A percentile compares a stretch with the other conserved stretches of the same genome.
Conservation (phyloP, 75 land plant species). For the Pinus taeda region DNA sequence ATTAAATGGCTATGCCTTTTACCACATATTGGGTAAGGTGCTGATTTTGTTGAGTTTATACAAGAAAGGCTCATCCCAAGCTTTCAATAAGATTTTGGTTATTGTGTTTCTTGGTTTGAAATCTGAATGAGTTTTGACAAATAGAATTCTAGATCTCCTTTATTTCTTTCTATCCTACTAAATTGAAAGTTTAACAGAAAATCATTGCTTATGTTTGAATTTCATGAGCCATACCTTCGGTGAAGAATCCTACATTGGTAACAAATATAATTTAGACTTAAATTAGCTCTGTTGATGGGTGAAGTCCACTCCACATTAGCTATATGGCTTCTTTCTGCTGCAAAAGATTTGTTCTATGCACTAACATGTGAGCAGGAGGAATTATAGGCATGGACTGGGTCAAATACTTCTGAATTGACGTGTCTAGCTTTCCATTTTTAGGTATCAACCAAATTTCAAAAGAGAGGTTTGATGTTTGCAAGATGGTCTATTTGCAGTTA, state of each 20-base stretch:
- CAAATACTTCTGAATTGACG: not conserved
- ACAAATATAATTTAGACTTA: not conserved
- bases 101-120: not conserved
- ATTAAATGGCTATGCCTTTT: not conserved
- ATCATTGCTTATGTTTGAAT: not conserved
- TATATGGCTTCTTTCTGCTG: too few species aligned
- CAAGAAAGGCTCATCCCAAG: not conserved
- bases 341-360: not conserved
- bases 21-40: not conserved
- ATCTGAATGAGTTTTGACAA: not conserved
- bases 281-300: not conserved
- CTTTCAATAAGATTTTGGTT: not conserved
- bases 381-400: not conserved
- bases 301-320: not conserved
- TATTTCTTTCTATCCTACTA: not conserved
- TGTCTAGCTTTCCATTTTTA: not conserved
- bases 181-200: not conserved
- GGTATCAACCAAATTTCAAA: not conserved
- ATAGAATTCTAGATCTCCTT: not conserved
- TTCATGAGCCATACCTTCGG: not conserved
- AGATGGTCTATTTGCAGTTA: not conserved
- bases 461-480: not conserved
- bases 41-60: not conserved
- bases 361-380: not conserved
- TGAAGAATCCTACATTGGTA: not conserved